Evolutionary conservation across 1,284 basidiomycete genomes (phyloP).

Genomic region (Melampsora americana): DNA sequence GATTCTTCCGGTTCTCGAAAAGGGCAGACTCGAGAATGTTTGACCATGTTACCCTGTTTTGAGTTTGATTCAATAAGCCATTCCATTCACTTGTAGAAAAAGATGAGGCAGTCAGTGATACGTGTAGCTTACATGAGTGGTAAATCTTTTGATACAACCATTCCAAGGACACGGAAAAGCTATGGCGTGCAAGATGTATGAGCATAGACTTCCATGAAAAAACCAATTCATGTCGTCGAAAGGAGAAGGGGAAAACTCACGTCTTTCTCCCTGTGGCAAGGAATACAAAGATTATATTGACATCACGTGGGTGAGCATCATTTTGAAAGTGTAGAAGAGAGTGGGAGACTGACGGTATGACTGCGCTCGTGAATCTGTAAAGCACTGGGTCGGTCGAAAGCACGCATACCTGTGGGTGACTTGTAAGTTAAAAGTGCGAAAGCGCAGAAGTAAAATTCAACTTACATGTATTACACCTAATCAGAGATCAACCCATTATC

Average conservation of each 20-base stretch:
- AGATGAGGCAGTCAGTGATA: background rate
- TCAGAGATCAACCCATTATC: background rate
- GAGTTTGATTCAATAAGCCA: background rate
- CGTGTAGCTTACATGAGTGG: constrained; percentile 31
- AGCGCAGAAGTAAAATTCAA: background rate
- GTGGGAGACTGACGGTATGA: constrained; percentile 25
- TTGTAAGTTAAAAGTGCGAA: background rate
- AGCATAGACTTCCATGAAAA: background rate
- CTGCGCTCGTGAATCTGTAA: constrained; percentile 42
- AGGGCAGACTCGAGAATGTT: constrained; percentile 40
- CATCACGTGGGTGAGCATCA: background rate
- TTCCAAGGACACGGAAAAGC: constrained; percentile 44
- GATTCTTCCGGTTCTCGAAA: constrained; percentile 42
- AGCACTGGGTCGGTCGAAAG: constrained; percentile 40
- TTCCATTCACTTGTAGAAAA: background rate
- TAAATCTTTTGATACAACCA: constrained; percentile 42
- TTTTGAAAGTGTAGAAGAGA: background rate
- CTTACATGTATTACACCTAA: constrained; percentile 42
- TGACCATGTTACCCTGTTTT: constrained; percentile 40
- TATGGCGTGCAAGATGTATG: background rate
- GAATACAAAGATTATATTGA: background rate
- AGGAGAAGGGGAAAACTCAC: background rate
- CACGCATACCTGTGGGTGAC: constrained; percentile 21
- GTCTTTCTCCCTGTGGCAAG: constrained; percentile 34
- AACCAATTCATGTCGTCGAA: background rate